These are phyloP conservation scores for Prunus persica DNA, from an alignment of 306 rosid species.

Conservation along the genomic window Prunus_persica_NCBIv2 NC_034015.1:19355501-19356000, in stretches of 20 bases:
- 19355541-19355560: not conserved
- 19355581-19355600: constrained; percentile 10
- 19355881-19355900: not conserved
- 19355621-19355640: constrained; percentile 4
- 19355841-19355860: not conserved
- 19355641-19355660: not conserved
- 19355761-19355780: not conserved
- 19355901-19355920: not conserved
- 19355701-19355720: not conserved
- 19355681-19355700: not conserved
- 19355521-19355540: constrained; percentile 44
- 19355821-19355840: not conserved
- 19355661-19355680: not conserved
- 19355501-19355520: constrained; percentile 41
- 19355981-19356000: not conserved
- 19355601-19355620: not conserved
- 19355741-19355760: not conserved
- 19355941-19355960: not conserved
- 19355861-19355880: not conserved
- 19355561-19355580: constrained; percentile 38
- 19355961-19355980: not conserved
- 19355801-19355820: not conserved
- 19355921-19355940: not conserved
- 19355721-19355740: not conserved
- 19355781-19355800: not conserved